Percentiles rank a stretch among this genome's conserved stretches.
Evolutionary conservation across 768 basidiomycete species (phyloP).

Genomic region (Mycena indigotica): DNA sequence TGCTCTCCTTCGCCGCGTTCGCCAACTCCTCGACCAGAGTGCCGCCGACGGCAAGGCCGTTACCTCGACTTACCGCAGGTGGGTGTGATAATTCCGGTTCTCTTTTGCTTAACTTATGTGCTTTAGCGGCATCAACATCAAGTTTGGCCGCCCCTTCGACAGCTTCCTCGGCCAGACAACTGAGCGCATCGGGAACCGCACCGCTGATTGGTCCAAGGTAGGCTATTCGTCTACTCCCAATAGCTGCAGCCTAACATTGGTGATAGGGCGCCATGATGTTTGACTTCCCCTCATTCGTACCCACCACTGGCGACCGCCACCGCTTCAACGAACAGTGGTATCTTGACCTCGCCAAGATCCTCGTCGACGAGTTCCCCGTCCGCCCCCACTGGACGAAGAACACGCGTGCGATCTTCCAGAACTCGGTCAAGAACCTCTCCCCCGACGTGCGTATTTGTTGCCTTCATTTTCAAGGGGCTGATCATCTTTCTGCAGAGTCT

Average conservation of each 20-base stretch:
- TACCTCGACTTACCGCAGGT: constrained; percentile 40
- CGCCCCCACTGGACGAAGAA: constrained; percentile 42
- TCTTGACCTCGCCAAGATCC: constrained; percentile 25
- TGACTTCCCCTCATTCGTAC: constrained; percentile 39
- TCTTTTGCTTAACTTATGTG: neutral
- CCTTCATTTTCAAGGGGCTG: neutral
- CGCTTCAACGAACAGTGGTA: constrained; percentile 39
- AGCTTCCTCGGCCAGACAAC: constrained; percentile 41
- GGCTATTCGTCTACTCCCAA: neutral
- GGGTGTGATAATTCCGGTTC: neutral
- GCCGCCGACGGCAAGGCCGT: constrained; percentile 36
- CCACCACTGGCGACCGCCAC: constrained; percentile 35
- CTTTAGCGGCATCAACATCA: constrained; percentile 37
- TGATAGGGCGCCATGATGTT: constrained; percentile 42
- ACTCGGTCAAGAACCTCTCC: constrained; percentile 36
- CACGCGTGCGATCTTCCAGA: constrained; percentile 32
- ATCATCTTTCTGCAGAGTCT: constrained; percentile 27
- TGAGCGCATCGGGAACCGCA: constrained; percentile 30
- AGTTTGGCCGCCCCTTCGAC: constrained; percentile 40
- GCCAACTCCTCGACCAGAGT: constrained; percentile 37
- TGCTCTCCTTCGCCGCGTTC: constrained; percentile 33
- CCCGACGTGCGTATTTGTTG: constrained; percentile 29
- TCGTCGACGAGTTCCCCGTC: constrained; percentile 40
- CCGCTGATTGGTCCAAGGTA: constrained; percentile 41
- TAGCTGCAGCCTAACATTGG: neutral